Percentiles rank a stretch among this genome's conserved stretches.
Conservation (phyloP, 441 rosid genomes). For the Hura crepitans region DNA sequence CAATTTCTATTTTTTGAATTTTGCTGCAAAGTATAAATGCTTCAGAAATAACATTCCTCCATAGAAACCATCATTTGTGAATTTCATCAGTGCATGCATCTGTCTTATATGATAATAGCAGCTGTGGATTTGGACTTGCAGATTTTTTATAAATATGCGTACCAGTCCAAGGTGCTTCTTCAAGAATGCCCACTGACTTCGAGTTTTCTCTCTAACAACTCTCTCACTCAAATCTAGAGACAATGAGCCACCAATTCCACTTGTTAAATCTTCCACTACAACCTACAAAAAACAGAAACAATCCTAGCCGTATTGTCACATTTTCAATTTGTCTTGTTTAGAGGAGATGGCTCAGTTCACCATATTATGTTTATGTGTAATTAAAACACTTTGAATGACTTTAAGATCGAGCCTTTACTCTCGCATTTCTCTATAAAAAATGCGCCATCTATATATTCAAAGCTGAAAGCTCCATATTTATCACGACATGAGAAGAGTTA, state of each 20-base stretch:
- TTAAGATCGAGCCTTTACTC: too few species aligned
- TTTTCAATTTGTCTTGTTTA: constrained; percentile 30
- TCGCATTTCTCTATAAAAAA: too few species aligned
- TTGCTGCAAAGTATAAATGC: not conserved
- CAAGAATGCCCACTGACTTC: constrained; percentile 34
- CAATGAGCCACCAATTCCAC: constrained; percentile 43
- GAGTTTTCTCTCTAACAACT: constrained; percentile 65
- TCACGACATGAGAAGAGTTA: not conserved
- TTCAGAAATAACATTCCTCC: not conserved
- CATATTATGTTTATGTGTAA: constrained; percentile 29
- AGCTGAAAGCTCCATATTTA: too few species aligned
- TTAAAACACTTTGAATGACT: too few species aligned
- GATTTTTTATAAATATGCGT: not conserved
- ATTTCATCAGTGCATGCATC: too few species aligned
- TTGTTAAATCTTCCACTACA: constrained; percentile 38
- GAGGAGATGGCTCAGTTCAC: constrained; percentile 28
- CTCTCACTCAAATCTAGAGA: constrained; percentile 63
- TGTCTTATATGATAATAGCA: too few species aligned
- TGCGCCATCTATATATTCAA: too few species aligned
- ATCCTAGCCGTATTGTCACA: constrained; percentile 35
- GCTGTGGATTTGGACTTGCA: too few species aligned
- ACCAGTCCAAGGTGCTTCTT: not conserved
- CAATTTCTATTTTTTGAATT: not conserved
- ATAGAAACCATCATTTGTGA: not conserved
- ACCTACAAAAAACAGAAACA: constrained; percentile 55